Evolutionary conservation across 2,329 filamentous ascomycete species (phyloP).

Genomic region (Karstenula rhodostoma): DNA sequence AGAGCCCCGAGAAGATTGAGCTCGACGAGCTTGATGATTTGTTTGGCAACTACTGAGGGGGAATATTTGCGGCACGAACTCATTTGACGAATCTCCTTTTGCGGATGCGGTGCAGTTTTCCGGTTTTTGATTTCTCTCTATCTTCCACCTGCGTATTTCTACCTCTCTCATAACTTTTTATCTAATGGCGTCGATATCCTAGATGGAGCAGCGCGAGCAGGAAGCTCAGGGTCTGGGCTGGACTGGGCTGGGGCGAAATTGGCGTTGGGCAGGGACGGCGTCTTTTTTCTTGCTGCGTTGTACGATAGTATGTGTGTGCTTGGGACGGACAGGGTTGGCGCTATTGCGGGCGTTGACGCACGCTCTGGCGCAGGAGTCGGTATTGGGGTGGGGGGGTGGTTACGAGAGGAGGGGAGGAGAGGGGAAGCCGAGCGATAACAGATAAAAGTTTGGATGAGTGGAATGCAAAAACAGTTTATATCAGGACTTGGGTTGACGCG

Average conservation of each 20-base stretch:
- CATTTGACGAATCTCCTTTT: conserved; percentile 43
- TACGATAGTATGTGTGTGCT: conserved; percentile 30
- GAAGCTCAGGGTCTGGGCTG: neutral
- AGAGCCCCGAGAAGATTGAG: conserved; percentile 86
- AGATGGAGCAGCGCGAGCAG: conserved; percentile 6
- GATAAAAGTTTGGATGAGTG: conserved; percentile 32
- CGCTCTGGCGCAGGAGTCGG: neutral
- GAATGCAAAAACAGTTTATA: conserved; percentile 39
- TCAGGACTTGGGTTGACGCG: too few species aligned
- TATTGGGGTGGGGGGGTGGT: neutral
- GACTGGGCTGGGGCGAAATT: conserved; percentile 27
- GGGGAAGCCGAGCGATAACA: neutral
- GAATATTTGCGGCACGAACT: conserved; percentile 14
- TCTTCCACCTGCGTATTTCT: conserved; percentile 24
- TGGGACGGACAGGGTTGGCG: too few species aligned
- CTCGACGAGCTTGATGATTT: conserved; percentile 92
- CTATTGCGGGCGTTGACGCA: neutral
- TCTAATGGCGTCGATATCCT: conserved; percentile 10
- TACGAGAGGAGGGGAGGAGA: too few species aligned
- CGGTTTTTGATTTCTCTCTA: conserved; percentile 21
- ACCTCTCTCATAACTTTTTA: conserved; percentile 24
- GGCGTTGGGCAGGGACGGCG: conserved; percentile 15
- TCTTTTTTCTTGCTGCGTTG: conserved; percentile 23
- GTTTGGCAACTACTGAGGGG: conserved; percentile 73
- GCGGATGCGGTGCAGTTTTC: conserved; percentile 5